Base-by-base conservation (phyloP, 495 filamentous ascomycete species). In the Hypoxylon lenormandii region DNA sequence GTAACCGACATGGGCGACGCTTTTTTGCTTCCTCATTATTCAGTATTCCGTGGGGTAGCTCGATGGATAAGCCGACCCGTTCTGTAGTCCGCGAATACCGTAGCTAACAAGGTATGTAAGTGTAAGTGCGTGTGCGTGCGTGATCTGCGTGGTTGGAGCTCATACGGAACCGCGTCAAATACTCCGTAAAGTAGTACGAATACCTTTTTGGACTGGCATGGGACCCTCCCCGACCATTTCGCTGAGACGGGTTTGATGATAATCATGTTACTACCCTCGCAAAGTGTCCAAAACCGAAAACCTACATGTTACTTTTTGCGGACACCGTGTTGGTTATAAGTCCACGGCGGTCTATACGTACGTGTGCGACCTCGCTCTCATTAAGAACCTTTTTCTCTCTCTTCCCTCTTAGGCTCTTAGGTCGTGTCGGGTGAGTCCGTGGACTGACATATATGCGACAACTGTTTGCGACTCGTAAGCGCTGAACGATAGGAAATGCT, bases 91-190 rank as follows among this genome's bases (percentile, higher is more conserved):
- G 66, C 54, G 49, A 16, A 64, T 19, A 51, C 48, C 48, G 22
- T 33, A 28, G 16, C 47, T 8, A 4, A 54, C 53, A n/a, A 21
- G 5, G 11, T 50, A 54, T 59, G 60, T 40, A 60, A 40, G n/a
- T n/a, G n/a, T n/a, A n/a, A n/a, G n/a, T n/a, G n/a, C n/a, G n/a
- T n/a, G n/a, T n/a, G n/a, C n/a, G 55, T 52, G 50, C 19, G 58
- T 63, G 68, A 66, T 71, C 57, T 65, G 61, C 62, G 68, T 45
- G 16, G 23, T 63, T 61, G 53, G 57, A 58, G 33, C 46, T 57
- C 45, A 28, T 50, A 63, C 68, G 68, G 62, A 63, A 62, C 57
- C 18, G 61, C 47, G 21, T 50, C 21, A 23, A 71, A 59, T 58
- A 54, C 62, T 71, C 68, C 61, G 56, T 65, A 57, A 65, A 48